A percentile compares a stretch with the other conserved stretches of the same genome.
These are phyloP conservation scores for Pseudomonodictys pantanalensis DNA, from an alignment of 495 filamentous ascomycete species.

Conservation along the genomic window DNA sequence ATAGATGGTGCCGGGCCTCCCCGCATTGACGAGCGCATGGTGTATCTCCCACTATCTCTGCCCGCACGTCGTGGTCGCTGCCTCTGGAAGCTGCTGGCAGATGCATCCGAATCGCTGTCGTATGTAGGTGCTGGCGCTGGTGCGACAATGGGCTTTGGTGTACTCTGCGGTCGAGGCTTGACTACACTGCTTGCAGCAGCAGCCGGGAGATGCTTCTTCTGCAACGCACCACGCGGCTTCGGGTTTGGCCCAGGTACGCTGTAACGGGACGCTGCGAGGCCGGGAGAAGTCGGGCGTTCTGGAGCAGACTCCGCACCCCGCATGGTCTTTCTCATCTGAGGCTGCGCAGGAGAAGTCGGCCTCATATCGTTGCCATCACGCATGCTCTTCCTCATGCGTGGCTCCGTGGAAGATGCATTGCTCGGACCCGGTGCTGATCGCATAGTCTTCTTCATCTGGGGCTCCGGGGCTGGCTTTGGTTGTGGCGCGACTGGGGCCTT, in stretches of 20 bases:
- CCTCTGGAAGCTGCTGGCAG: slow-evolving; percentile 59
- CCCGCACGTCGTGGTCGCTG: slow-evolving; percentile 40
- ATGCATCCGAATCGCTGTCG: slow-evolving; percentile 57
- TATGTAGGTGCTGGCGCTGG: slow-evolving; percentile 41
- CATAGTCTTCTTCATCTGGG: slow-evolving; percentile 32
- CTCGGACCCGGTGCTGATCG: not conserved
- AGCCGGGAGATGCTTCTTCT: slow-evolving; percentile 40
- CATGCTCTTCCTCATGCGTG: slow-evolving; percentile 29
- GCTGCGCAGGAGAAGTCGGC: slow-evolving; percentile 2
- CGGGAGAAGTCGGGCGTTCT: slow-evolving; percentile 43
- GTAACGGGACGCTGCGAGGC: slow-evolving; percentile 27
- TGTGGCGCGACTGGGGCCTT: slow-evolving; percentile 24
- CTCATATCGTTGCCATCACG: slow-evolving; percentile 14
- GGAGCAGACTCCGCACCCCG: slow-evolving; percentile 39
- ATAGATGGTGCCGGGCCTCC: slow-evolving; percentile 33
- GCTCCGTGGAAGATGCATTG: slow-evolving; percentile 4
- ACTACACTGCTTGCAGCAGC: not conserved
- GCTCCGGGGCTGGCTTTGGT: slow-evolving; percentile 14
- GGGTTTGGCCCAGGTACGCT: slow-evolving; percentile 18
- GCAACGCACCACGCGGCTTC: slow-evolving; percentile 37
- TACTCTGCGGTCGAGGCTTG: slow-evolving; percentile 21
- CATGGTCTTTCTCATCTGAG: slow-evolving; percentile 45
- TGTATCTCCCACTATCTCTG: slow-evolving; percentile 39
- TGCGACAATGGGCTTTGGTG: slow-evolving; percentile 18
- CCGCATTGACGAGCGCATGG: slow-evolving; percentile 59